phyloP scores from a whole-genome alignment of 345 rosid species.

The Gossypioides kirkii region DNA sequence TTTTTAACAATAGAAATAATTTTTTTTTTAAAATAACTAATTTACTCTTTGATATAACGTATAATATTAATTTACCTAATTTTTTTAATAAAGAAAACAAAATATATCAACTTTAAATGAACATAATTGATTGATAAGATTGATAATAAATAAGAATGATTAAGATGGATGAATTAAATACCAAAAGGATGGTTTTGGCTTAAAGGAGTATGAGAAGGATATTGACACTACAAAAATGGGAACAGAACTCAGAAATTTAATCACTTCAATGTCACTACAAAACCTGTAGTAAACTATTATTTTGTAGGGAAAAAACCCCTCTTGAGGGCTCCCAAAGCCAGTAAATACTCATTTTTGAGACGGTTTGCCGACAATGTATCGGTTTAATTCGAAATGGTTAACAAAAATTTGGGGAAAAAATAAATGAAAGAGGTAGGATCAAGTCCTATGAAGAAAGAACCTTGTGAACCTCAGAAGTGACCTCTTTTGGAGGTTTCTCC shows the following conservation, averaged over 20 bases:
- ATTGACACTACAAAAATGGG: too few relatives aligned
- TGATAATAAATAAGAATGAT: too few relatives aligned
- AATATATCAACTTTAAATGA: too few relatives aligned
- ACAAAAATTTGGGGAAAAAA: not conserved
- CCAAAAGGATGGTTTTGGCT: too few relatives aligned
- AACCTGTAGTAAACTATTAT: not conserved
- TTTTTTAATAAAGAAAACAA: too few relatives aligned
- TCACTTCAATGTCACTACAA: not conserved
- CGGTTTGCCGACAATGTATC: not conserved
- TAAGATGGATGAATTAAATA: too few relatives aligned
- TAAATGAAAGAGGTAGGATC: not conserved
- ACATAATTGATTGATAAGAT: too few relatives aligned
- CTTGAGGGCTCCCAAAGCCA: not conserved
- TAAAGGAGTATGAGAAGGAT: too few relatives aligned
- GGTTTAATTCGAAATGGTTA: not conserved
- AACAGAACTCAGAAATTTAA: not conserved
- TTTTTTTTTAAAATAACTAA: too few relatives aligned
- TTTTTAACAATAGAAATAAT: too few relatives aligned
- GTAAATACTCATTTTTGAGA: not conserved
- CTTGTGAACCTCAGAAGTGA: conserved; percentile 75
- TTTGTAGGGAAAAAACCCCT: not conserved
- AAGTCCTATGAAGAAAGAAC: conserved; percentile 39
- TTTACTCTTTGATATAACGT: too few relatives aligned
- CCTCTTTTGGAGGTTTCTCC: conserved; percentile 68
- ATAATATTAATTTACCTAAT: too few relatives aligned